Base-by-base conservation (phyloP, 2,329 filamentous ascomycete species). In the Epichloe baconii region DNA sequence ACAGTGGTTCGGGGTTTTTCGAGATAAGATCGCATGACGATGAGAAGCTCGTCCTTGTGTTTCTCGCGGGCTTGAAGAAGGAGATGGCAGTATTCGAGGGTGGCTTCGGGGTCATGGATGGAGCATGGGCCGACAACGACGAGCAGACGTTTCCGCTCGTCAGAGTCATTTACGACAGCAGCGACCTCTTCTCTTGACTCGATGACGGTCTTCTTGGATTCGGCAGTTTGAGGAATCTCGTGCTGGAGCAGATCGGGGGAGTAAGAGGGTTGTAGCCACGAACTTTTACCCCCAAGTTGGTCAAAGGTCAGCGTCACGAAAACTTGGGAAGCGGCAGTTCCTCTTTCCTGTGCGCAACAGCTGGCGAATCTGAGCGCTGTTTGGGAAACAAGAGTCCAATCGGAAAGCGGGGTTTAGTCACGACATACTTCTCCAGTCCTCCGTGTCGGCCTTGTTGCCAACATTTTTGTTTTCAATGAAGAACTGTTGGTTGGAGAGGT, bases 1-100 rank as follows among this genome's bases (percentile, higher is more conserved):
- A 98, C 91, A 0, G 93, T 98, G 47, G 93, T 98, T 54, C 93
- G 85, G 42, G 93, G 93, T 78, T 98, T 98, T 77, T 98, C 93
- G 49, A 98, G 85, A 79, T 98, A 98, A 64, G 90, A 89, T 61
- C 93, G 88, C 93, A 98, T 98, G 64, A 98, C 84, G 67, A 98
- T 86, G 67, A 83, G 83, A 44, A 98, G 78, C 49, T 81, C 76
- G 66, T 97, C 90, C 60, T 82, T 76, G 55, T 83, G 83, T 75
- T 85, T 88, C 57, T 86, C 80, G 54, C 89, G 80, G 46, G 95
- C 75, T 51, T 76, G 71, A 71, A 88, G 86, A 48, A 98, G 79
- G 50, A 84, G 82, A 56, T 77, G 71, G 66, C 86, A 88, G 76
- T 98, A 98, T 69, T 96, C 89, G 60, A 94, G 75, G 40, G 93